A percentile compares a stretch with the other conserved stretches of the same genome.
phyloP scores from a whole-genome alignment of 1,139 yeast genomes.

The Candida sanyaensis region DNA sequence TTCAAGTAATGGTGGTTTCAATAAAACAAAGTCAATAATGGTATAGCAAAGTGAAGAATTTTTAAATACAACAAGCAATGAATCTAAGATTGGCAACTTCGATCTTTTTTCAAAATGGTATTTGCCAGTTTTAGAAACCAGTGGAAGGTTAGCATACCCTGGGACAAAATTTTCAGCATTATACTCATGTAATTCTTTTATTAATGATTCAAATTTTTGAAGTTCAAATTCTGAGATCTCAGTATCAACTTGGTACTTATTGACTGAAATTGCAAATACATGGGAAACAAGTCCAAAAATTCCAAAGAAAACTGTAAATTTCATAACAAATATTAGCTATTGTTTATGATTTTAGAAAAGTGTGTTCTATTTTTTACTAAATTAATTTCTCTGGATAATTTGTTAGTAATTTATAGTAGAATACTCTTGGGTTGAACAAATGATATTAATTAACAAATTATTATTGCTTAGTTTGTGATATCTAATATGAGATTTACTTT shows the following conservation, averaged over 20 bases:
- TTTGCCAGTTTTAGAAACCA: not conserved
- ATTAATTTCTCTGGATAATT: not conserved
- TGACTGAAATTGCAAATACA: constrained; percentile 11
- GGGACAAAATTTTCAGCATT: constrained; percentile 6
- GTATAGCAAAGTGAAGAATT: constrained; percentile 25
- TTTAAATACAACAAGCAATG: constrained; percentile 22
- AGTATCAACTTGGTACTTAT: not conserved
- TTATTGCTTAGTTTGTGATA: not conserved
- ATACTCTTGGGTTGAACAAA: not conserved
- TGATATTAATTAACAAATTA: not conserved
- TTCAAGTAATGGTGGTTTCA: constrained; percentile 26
- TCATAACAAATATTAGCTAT: not conserved
- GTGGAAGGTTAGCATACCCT: not conserved
- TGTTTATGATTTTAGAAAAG: too few relatives aligned
- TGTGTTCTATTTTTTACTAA: too few relatives aligned
- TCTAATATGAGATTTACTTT: not conserved
- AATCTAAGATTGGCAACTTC: constrained; percentile 23
- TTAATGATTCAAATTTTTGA: constrained; percentile 9
- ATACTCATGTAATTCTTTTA: constrained; percentile 12
- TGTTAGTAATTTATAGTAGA: not conserved
- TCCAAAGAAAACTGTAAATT: not conserved
- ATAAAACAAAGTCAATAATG: constrained; percentile 27
- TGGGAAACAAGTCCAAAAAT: constrained; percentile 9
- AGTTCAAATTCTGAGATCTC: not conserved
- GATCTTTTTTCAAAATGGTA: not conserved